Percentiles rank a stretch among this genome's conserved stretches.
Evolutionary conservation across 495 filamentous ascomycete species (phyloP).

Genomic region (Penicillium ochrochloron): DNA sequence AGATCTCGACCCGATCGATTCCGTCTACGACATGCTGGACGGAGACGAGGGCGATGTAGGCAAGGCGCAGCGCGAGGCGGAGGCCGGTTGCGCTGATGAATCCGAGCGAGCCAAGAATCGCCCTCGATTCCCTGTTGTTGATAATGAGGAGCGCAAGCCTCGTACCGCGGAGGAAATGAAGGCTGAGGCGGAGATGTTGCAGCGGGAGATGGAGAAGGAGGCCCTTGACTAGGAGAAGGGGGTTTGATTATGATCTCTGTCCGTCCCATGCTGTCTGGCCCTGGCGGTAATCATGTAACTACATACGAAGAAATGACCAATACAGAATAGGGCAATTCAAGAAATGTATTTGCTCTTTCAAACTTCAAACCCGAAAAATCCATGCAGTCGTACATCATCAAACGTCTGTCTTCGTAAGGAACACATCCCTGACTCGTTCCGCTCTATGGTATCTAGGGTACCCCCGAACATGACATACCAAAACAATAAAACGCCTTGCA

Average conservation of each 20-base stretch:
- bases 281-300: neutral
- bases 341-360: slow-evolving; percentile 14
- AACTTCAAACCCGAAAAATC: slow-evolving; percentile 15
- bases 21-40: slow-evolving; percentile 81
- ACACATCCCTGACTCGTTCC: slow-evolving; percentile 12
- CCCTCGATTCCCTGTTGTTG: slow-evolving; percentile 58
- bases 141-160: slow-evolving; percentile 71
- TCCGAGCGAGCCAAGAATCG: slow-evolving; percentile 29
- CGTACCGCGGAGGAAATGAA: slow-evolving; percentile 78
- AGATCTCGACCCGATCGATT: slow-evolving; percentile 64
- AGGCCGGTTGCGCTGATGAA: neutral
- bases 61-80: slow-evolving; percentile 39
- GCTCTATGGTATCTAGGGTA: slow-evolving; percentile 30
- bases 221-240: slow-evolving; percentile 26
- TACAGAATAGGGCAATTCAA: slow-evolving; percentile 6
- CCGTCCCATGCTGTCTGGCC: neutral
- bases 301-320: neutral
- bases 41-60: slow-evolving; percentile 85
- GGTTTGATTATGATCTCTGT: neutral
- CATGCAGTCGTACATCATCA: slow-evolving; percentile 26
- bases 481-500: slow-evolving; percentile 20
- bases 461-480: slow-evolving; percentile 12
- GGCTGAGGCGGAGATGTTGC: slow-evolving; percentile 63
- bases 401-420: slow-evolving; percentile 23
- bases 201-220: slow-evolving; percentile 47